Evolutionary conservation across 2,329 filamentous ascomycete genomes (phyloP), one percentile per base, ranked within the genome.

Genomic region (Diaporthe destruens): DNA sequence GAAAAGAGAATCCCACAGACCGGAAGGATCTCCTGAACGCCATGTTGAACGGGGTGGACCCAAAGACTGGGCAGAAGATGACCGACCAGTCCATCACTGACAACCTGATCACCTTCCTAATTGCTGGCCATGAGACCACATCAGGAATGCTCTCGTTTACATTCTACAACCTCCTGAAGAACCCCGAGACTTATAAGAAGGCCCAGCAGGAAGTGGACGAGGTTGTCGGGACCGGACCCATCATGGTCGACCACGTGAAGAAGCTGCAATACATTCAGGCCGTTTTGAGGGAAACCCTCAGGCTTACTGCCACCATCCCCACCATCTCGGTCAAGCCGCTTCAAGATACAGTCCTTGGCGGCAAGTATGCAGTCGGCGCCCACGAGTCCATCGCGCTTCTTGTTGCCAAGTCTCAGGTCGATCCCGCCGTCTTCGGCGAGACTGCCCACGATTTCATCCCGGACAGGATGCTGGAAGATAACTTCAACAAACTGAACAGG

Each of bases 21-120:
- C 87, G 88, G 75, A 92, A 91, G 71, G 93, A 95, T 79, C 83
- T 95, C 7, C 81, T 95, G 14, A 88, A 89, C 74, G 89, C 91
- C 42, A 93, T 95, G 91, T 82, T 95, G 56, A 84, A 90, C 8
- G 91, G 91, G 0, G 86, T 85, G 14, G 93, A 95, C 77, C 86
- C 90, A 1, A 88, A 90, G 80, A 94, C 92, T 5, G 91, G 92
- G 16, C 84, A 91, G 76, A 87, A 86, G n/a, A 82, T 94, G 75
- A 87, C 84, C 1, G 90, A 93, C 73, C 84, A 87, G 6, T 88
- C 85, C 63, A 92, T 94, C 74, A 86, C 89, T 20, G 86, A 92
- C 78, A 93, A 94, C 75, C 89, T 94, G 82, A 90, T 93, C 72
- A 94, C 92, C 0, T 94, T 94, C 75, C 80, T 94, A 12, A 90